Percentiles rank a stretch among this genome's conserved stretches.
These are phyloP conservation scores for Saccharomycopsis microspora DNA, from an alignment of 805 yeast species.

Conservation along the genomic window DNA sequence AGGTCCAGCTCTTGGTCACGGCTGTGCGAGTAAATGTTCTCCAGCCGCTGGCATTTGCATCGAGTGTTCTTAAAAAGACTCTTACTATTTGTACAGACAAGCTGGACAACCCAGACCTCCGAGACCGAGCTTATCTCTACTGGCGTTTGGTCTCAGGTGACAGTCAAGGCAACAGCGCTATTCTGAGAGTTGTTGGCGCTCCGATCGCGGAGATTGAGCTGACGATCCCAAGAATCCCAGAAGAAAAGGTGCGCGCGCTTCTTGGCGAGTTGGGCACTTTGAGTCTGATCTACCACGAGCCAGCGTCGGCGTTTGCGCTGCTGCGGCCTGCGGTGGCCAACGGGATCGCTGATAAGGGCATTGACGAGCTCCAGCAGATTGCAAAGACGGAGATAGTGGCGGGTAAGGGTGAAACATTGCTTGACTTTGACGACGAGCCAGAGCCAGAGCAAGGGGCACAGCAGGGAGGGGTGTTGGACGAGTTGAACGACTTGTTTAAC, in stretches of 20 bases:
- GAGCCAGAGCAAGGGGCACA: conserved; percentile 15
- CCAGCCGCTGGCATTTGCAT: conserved; percentile 24
- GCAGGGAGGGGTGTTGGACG: conserved; percentile 38
- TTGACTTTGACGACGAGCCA: conserved; percentile 73
- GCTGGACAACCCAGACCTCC: conserved; percentile 62
- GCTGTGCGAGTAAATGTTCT: conserved; percentile 43
- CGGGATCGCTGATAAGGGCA: conserved; percentile 35
- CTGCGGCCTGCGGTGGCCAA: conserved; percentile 23
- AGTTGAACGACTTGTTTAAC: conserved; percentile 59
- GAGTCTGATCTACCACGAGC: conserved; percentile 83
- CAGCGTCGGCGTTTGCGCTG: conserved; percentile 46
- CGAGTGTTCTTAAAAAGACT: conserved; percentile 40
- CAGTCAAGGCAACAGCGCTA: conserved; percentile 26
- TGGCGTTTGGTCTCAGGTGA: conserved; percentile 58
- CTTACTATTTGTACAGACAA: conserved; percentile 53
- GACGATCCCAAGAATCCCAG: conserved; percentile 62
- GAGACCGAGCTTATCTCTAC: conserved; percentile 70
- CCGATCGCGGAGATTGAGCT: conserved; percentile 62
- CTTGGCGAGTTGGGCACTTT: conserved; percentile 71
- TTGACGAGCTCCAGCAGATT: conserved; percentile 67
- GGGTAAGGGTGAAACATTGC: conserved; percentile 64
- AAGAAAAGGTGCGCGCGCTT: conserved; percentile 54
- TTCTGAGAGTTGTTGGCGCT: conserved; percentile 44
- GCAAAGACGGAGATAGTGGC: conserved; percentile 68
- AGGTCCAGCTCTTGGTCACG: conserved; percentile 46